Evolutionary conservation across 352 stramenopile genomes (phyloP).

Genomic region (Achlya hypogyna): DNA sequence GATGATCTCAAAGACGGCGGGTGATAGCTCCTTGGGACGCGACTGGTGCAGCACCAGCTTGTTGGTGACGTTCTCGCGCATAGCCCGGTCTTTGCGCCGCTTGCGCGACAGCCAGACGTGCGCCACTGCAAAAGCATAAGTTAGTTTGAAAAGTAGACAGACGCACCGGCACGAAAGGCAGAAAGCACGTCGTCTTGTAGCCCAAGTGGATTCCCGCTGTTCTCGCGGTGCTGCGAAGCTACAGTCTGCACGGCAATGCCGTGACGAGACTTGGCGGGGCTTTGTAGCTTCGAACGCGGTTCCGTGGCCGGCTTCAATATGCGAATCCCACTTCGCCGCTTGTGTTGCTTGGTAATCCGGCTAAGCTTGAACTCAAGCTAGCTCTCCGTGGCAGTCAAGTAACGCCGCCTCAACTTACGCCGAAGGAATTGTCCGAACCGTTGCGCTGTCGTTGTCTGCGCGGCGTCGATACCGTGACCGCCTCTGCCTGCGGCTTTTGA

Average conservation of each 20-base stretch:
- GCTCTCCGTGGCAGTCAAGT: neutral
- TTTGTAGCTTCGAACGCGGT: neutral
- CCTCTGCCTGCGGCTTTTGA: neutral
- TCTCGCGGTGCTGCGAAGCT: neutral
- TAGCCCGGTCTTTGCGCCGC: neutral
- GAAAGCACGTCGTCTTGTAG: conserved; percentile 13
- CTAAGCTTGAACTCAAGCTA: conserved; percentile 8
- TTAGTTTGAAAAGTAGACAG: neutral
- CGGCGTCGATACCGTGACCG: neutral
- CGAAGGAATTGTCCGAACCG: neutral
- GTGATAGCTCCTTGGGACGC: conserved; percentile 31
- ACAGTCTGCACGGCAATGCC: neutral
- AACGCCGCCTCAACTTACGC: neutral
- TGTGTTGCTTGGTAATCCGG: neutral
- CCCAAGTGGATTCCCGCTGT: conserved; percentile 7
- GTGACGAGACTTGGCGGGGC: neutral
- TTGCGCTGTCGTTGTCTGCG: neutral
- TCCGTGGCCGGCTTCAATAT: neutral
- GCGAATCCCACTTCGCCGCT: conserved; percentile 13
- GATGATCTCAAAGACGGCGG: conserved; percentile 64
- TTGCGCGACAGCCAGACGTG: conserved; percentile 17
- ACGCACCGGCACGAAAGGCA: conserved; percentile 12
- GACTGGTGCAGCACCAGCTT: conserved; percentile 1
- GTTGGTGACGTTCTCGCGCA: conserved; percentile 17
- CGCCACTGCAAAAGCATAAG: neutral